phyloP scores from a whole-genome alignment of 257 asterid species.

The Fraxinus cuspidata region DNA sequence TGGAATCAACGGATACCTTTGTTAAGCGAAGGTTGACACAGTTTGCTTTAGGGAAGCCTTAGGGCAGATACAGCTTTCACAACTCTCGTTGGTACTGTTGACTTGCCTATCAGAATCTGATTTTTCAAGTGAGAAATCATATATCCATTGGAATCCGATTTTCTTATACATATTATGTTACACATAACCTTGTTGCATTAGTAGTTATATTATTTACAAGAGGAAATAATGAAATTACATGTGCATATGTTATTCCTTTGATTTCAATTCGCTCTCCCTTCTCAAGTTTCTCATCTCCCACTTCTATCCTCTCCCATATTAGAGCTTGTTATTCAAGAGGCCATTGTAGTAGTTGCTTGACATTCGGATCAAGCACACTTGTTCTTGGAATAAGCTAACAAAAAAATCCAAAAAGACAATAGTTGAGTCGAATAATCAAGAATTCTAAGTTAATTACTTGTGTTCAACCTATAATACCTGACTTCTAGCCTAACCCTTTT shows the following conservation, averaged over 20 bases:
- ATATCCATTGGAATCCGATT: constrained; percentile 31
- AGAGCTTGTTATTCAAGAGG: constrained; percentile 60
- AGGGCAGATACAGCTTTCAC: constrained; percentile 72
- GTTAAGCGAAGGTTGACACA: constrained; percentile 62
- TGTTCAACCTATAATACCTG: constrained; percentile 31
- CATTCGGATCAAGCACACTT: constrained; percentile 50
- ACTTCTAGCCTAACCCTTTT: constrained; percentile 67
- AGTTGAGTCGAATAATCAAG: neutral
- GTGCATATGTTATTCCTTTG: constrained; percentile 60
- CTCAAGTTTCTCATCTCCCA: constrained; percentile 35
- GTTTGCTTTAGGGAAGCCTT: constrained; percentile 59
- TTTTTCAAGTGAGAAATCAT: constrained; percentile 67
- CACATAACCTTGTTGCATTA: neutral
- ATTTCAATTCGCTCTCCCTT: constrained; percentile 48
- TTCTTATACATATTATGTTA: too few species aligned
- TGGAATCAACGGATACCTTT: constrained; percentile 71
- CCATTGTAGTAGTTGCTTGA: constrained; percentile 72
- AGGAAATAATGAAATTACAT: constrained; percentile 35
- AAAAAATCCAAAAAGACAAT: neutral
- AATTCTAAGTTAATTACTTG: neutral
- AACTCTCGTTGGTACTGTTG: constrained; percentile 67
- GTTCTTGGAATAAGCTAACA: constrained; percentile 72
- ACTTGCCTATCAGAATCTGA: constrained; percentile 74
- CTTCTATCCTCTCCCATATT: constrained; percentile 34
- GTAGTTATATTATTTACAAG: neutral